A percentile compares a stretch with the other conserved stretches of the same genome.
phyloP scores from a whole-genome alignment of 2,329 filamentous ascomycete genomes.

The Cadophora luteo-olivacea region DNA sequence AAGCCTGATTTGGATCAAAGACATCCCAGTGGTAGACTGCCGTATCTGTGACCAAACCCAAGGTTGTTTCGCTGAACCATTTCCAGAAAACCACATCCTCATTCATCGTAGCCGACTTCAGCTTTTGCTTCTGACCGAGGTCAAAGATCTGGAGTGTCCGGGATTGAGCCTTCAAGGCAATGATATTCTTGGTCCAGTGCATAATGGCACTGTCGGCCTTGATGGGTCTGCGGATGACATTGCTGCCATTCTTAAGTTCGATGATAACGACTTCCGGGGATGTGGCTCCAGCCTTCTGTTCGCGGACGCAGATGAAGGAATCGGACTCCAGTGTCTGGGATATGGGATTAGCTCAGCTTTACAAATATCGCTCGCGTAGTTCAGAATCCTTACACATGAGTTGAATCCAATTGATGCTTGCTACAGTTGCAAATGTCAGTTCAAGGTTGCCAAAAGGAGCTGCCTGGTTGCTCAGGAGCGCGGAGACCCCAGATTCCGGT shows the following conservation, averaged over 20 bases:
- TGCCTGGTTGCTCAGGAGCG: constrained; percentile 29
- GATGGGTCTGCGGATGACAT: constrained; percentile 92
- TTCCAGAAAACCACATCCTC: constrained; percentile 99
- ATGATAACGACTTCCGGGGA: constrained; percentile 96
- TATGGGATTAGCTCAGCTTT: constrained; percentile 29
- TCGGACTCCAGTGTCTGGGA: constrained; percentile 95
- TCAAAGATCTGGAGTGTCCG: constrained; percentile 98
- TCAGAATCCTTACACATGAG: constrained; percentile 71
- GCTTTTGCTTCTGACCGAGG: constrained; percentile 87
- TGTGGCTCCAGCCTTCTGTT: constrained; percentile 85
- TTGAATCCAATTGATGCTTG: constrained; percentile 82
- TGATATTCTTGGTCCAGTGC: constrained; percentile 97
- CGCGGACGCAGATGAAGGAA: constrained; percentile 92
- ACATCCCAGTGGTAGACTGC: constrained; percentile 98
- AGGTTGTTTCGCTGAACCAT: constrained; percentile 89
- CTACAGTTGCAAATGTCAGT: constrained; percentile 53
- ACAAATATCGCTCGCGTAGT: constrained; percentile 20
- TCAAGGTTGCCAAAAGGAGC: constrained; percentile 24
- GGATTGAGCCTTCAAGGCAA: constrained; percentile 93
- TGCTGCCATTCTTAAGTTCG: constrained; percentile 97
- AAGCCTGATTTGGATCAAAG: constrained; percentile 79
- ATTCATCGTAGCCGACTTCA: constrained; percentile 95
- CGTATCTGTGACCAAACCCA: constrained; percentile 90
- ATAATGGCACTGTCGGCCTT: constrained; percentile 99
- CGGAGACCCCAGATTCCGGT: not conserved